Percentiles rank a stretch among this genome's conserved stretches.
Evolutionary conservation across 148 eudicot species (phyloP).

Genomic region (Amaranthus cruentus): DNA sequence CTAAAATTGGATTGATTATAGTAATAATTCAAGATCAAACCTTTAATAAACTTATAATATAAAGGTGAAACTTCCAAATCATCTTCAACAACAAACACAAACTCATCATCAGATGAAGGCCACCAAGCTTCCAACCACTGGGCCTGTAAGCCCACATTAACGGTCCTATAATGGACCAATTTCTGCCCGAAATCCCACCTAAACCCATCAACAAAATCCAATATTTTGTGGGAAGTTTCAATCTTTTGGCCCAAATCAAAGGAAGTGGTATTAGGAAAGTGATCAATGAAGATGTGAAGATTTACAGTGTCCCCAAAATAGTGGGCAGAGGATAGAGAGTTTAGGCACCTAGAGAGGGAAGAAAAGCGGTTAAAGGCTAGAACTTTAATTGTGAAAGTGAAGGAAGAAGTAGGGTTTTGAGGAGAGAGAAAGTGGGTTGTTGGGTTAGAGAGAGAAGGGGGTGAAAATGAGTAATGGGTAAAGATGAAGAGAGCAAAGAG

Average conservation of each 20-base stretch:
- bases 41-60: slow-evolving; percentile 63
- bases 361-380: slow-evolving; percentile 69
- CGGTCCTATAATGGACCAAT: slow-evolving; percentile 71
- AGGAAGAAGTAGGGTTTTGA: slow-evolving; percentile 49
- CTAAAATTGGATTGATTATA: slow-evolving; percentile 60
- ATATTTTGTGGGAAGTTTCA: slow-evolving; percentile 37
- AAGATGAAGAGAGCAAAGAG: slow-evolving; percentile 9
- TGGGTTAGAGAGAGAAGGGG: slow-evolving; percentile 17
- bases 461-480: slow-evolving; percentile 11
- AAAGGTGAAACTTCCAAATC: slow-evolving; percentile 81
- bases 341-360: slow-evolving; percentile 84
- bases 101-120: slow-evolving; percentile 76
- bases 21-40: slow-evolving; percentile 55
- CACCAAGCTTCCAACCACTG: slow-evolving; percentile 99
- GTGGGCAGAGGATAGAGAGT: slow-evolving; percentile 55
- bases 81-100: slow-evolving; percentile 92
- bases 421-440: not conserved
- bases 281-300: slow-evolving; percentile 77
- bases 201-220: slow-evolving; percentile 72
- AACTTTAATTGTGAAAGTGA: slow-evolving; percentile 76
- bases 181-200: slow-evolving; percentile 59
- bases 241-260: slow-evolving; percentile 38
- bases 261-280: slow-evolving; percentile 27
- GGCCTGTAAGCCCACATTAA: slow-evolving; percentile 81
- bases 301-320: slow-evolving; percentile 51